Base-by-base conservation (phyloP, 2,329 filamentous ascomycete genomes). In the Pseudopithomyces chartarum region DNA sequence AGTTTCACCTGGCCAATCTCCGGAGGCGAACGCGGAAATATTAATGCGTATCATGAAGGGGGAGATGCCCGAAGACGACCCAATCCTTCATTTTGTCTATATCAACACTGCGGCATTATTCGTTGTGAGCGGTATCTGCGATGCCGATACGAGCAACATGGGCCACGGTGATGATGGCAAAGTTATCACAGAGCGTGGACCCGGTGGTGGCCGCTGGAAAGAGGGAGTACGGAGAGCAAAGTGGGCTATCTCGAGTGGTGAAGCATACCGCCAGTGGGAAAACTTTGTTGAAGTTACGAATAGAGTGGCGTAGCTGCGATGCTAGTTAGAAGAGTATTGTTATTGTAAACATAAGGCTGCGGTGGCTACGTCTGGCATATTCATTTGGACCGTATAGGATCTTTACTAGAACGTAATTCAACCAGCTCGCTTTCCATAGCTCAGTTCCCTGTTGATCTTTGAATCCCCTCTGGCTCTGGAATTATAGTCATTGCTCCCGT, bases 81-180 rank as follows among this genome's bases (percentile, higher is more conserved):
- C 95, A 0, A 91, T 99, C 51, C 77, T 97, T 59, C 89, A 96
- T 71, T 99, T 99, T 71, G 92, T 99, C 19, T 83, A 98, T 50
- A 90, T 98, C 78, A 99, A 99, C 71, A 90, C 94, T 1, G 93
- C 94, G 0, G 91, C 92, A 1, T 79, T 99, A 50, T 84, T 99
- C 52, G 94, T 96, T 0, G 85, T 90, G 3, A 89, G 91, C 2
- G 95, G 95, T 2, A 82, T 97, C 33, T 96, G 92, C 71, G 94
- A 98, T 62, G 86, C 89, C 0, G 90, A 96, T 56, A 84, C 82
- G 29, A 96, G 90, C 71, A 79, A 86, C 70, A 91, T 96, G 90
- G 91, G 91, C 0, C 79, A 83, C 45, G 90, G 88, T 1, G 91
- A 96, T 67, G 90, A 94, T 67, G 91, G 91, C 0, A 82, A 88